Conservation (phyloP, 495 filamentous ascomycete genomes). For the Xylaria nigripes region DNA sequence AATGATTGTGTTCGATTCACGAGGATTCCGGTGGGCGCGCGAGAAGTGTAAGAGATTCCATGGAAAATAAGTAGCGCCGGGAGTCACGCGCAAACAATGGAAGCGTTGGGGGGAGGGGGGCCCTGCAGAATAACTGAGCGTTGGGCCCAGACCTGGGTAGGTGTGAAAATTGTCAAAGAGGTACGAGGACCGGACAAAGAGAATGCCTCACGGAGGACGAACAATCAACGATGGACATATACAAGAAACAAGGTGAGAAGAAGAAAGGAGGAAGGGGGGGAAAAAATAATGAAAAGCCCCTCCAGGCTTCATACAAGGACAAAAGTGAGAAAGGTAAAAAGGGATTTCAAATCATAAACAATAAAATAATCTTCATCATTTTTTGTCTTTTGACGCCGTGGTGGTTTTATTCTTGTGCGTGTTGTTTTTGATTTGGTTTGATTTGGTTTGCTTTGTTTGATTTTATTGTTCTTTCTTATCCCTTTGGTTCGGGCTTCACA, state of each 20-base stretch:
- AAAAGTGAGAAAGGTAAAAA: not conserved
- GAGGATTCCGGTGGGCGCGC: conserved; percentile 8
- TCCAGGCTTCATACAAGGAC: conserved; percentile 7
- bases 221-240: conserved; percentile 2
- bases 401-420: too few relatives aligned
- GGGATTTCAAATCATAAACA: too few relatives aligned
- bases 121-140: conserved; percentile 7
- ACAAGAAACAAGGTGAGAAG: not conserved
- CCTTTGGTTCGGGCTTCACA: too few relatives aligned
- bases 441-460: too few relatives aligned
- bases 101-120: too few relatives aligned
- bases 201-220: conserved; percentile 1
- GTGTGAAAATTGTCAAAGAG: conserved; percentile 3
- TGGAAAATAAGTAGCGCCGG: conserved; percentile 17
- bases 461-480: too few relatives aligned
- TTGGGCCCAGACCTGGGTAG: conserved; percentile 6
- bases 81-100: conserved; percentile 21
- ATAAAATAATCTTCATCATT: too few relatives aligned
- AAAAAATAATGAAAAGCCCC: too few relatives aligned
- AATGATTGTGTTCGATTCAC: conserved; percentile 15
- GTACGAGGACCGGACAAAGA: conserved; percentile 9
- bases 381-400: too few relatives aligned
- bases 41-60: conserved; percentile 6
- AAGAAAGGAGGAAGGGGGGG: conserved; percentile 1
- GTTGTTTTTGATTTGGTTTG: too few relatives aligned